Conservation (phyloP, 176 grass and related monocot genomes). For the Themeda triandra region DNA sequence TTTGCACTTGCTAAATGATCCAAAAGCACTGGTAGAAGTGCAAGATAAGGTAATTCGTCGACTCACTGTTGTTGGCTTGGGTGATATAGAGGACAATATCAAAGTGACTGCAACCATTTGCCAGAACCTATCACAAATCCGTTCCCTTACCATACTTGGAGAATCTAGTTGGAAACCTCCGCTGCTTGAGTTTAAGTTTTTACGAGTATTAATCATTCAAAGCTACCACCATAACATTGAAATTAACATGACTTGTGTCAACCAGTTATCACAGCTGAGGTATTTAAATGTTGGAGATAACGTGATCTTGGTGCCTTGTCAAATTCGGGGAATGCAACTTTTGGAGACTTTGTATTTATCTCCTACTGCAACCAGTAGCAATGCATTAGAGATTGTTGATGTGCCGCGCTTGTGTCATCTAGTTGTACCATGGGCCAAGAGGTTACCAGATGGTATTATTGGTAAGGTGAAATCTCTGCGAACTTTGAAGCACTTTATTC, state of each 20-base stretch:
- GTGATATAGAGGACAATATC: background rate
- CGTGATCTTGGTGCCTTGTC: background rate
- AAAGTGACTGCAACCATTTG: too few relatives aligned
- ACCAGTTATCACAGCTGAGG: background rate
- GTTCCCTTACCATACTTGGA: background rate
- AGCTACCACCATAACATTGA: background rate
- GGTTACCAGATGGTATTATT: background rate
- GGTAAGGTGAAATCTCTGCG: background rate
- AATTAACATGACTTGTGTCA: background rate
- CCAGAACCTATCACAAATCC: background rate
- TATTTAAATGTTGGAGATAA: background rate
- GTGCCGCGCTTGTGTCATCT: background rate
- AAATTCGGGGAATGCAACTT: background rate
- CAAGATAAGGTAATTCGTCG: too few relatives aligned
- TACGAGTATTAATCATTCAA: background rate
- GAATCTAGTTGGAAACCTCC: background rate
- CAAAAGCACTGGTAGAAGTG: too few relatives aligned
- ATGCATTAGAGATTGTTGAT: background rate
- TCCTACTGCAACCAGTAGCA: rapidly evolving
- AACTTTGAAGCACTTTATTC: background rate
- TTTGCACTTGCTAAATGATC: too few relatives aligned
- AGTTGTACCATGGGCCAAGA: too few relatives aligned
- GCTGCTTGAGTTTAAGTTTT: background rate
- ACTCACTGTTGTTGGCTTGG: too few relatives aligned
- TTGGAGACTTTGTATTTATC: background rate